These are phyloP conservation scores for Ascochyta viciae-villosae DNA, from an alignment of 2,329 filamentous ascomycete genomes.

Conservation along the genomic window DNA sequence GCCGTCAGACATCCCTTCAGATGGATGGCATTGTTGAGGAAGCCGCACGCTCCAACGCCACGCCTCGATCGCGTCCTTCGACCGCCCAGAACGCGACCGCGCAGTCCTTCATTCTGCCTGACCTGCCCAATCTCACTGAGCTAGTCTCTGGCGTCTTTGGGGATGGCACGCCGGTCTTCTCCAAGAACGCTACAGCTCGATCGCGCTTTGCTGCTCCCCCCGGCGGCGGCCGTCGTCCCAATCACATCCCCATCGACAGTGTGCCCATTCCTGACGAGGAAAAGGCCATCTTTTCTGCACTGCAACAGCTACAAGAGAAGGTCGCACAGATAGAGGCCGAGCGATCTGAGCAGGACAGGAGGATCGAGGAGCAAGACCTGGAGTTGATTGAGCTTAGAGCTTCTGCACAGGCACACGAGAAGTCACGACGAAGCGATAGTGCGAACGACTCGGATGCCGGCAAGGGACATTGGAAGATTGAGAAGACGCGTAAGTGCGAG, in stretches of 20 bases:
- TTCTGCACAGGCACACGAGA: constrained; percentile 53
- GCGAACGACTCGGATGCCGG: constrained; percentile 57
- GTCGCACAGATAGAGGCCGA: constrained; percentile 63
- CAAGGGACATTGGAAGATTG: constrained; percentile 48
- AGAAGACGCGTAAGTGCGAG: constrained; percentile 64
- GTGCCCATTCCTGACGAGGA: constrained; percentile 67
- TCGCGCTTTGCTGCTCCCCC: constrained; percentile 63
- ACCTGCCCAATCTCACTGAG: constrained; percentile 67
- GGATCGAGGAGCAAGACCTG: constrained; percentile 59
- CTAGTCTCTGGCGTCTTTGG: constrained; percentile 65
- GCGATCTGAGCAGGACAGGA: constrained; percentile 59
- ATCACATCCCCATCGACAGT: constrained; percentile 58
- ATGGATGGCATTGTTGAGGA: constrained; percentile 37
- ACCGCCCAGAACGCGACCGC: constrained; percentile 59
- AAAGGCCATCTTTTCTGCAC: constrained; percentile 67
- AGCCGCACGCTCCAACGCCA: constrained; percentile 26
- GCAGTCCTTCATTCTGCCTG: constrained; percentile 67
- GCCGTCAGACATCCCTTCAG: constrained; percentile 52
- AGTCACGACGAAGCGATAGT: constrained; percentile 54
- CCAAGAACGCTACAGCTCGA: constrained; percentile 57
- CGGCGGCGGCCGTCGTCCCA: constrained; percentile 36
- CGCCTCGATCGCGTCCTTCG: constrained; percentile 45
- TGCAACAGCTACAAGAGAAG: constrained; percentile 65
- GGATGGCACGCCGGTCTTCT: constrained; percentile 64
- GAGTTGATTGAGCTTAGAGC: constrained; percentile 60